Base-by-base conservation (phyloP, 345 rosid species). In the Eucalyptus curtisii region DNA sequence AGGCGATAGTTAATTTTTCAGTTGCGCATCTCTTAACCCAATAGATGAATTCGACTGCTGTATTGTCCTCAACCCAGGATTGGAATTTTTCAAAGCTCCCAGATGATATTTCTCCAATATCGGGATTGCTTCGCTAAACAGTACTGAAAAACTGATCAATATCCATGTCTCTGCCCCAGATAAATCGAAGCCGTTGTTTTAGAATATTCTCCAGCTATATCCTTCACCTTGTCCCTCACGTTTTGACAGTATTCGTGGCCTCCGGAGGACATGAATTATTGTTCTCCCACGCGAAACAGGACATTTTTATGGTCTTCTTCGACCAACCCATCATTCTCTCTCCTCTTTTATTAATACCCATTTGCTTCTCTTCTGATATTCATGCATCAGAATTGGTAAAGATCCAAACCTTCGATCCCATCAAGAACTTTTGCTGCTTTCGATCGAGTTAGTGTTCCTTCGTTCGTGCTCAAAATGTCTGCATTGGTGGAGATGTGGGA, bases 401-500 rank as follows among this genome's bases (percentile, higher is more conserved):
- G 3, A 12, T 42, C 50, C 30, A 47, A 71, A 42, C 40, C 30
- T 45, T 37, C 49, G 11, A 76, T 76, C 82, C 82, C 15, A 76
- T 20, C 27, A 20, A 37, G 27, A 20, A 76, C 47, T 76, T 5
- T 0, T 10, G 4, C 47, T 1, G 7, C 25, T 40, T 27, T 37
- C 37, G 53, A 37, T 61, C 22, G 0, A 22, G 12, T 2, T 1
- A 86, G 6, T 13, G n/a, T 27, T 86, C 17, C 68, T 33, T 17
- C 4, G 86, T 16, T 71, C n/a, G 40, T 5, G 44, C 6, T 22
- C 57, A 52, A 31, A 3, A 92, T 90, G 94, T 89, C 95, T 86
- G 95, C 86, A 13, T 66, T 92, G 37, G 88, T 90, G 61, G 96
- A 92, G 89, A 92, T 88, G 13, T 92, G 93, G 93, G 91, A 88